Percentiles rank a stretch among this genome's conserved stretches.
phyloP scores from a whole-genome alignment of 139 green algal genomes.

The Coccomyxa sp. region DNA sequence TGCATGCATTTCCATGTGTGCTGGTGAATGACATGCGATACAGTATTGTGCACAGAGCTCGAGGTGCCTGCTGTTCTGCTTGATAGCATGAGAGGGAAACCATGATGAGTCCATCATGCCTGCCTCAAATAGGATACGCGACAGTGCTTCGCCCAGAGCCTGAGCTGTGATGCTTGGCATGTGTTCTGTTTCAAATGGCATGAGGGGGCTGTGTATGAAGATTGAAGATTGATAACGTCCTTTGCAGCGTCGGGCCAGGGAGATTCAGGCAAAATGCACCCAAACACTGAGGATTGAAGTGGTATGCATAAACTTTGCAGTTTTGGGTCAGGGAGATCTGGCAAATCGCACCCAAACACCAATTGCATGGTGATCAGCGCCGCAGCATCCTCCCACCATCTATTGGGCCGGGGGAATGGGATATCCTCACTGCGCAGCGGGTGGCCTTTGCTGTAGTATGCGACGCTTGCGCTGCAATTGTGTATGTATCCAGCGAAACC shows the following conservation, averaged over 20 bases:
- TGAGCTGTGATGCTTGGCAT: background rate
- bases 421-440: background rate
- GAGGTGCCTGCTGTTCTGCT: no score
- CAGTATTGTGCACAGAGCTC: background rate
- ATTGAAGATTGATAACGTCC: background rate
- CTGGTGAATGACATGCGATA: background rate
- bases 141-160: no score
- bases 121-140: no score
- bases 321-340: background rate
- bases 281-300: background rate
- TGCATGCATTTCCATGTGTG: background rate
- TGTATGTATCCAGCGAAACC: background rate
- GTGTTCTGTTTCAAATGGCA: background rate
- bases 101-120: no score
- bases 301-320: background rate
- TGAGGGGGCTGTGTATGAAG: background rate
- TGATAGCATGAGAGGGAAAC: no score
- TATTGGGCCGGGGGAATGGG: background rate
- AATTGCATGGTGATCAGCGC: slow-evolving; percentile 3
- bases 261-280: background rate
- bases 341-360: background rate
- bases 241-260: background rate
- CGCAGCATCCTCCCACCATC: background rate
- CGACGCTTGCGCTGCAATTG: background rate
- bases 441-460: background rate